Percentiles rank a stretch among this genome's conserved stretches.
Conservation (phyloP, 371 early-diverging fungal genomes). For the Dichotomocladium elegans region DNA sequence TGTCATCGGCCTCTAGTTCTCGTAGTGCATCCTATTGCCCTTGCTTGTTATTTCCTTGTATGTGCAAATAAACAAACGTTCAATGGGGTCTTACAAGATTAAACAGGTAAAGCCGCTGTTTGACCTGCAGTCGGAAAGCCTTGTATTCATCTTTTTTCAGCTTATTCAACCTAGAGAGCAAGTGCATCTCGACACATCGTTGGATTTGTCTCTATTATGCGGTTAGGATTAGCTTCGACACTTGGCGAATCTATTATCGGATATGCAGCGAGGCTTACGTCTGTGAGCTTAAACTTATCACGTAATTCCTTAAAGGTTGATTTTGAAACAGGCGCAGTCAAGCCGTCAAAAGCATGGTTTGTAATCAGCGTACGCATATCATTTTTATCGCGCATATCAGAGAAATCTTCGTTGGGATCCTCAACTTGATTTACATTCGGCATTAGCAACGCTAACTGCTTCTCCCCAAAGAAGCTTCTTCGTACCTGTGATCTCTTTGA, state of each 20-base stretch:
- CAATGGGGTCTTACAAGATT: slow-evolving; percentile 64
- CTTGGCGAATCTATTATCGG: not conserved
- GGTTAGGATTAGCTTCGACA: not conserved
- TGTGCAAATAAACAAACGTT: not conserved
- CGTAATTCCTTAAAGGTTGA: slow-evolving; percentile 42
- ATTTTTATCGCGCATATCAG: slow-evolving; percentile 80
- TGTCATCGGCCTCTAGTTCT: slow-evolving; percentile 60
- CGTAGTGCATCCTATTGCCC: slow-evolving; percentile 53
- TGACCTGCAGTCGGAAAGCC: slow-evolving; percentile 75
- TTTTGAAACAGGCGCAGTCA: slow-evolving; percentile 55
- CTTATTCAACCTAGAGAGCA: slow-evolving; percentile 57
- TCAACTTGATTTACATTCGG: slow-evolving; percentile 59
- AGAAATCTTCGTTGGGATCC: slow-evolving; percentile 88
- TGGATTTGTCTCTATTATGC: slow-evolving; percentile 66
- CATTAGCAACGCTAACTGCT: not conserved
- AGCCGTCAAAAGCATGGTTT: slow-evolving; percentile 54
- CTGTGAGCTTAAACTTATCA: slow-evolving; percentile 54
- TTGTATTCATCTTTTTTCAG: slow-evolving; percentile 46
- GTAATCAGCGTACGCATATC: slow-evolving; percentile 67
- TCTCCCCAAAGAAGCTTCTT: not conserved
- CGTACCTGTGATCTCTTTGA: slow-evolving; percentile 62
- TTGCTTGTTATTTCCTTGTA: not conserved
- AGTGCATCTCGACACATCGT: slow-evolving; percentile 74
- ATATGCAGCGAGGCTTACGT: slow-evolving; percentile 28
- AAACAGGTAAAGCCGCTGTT: slow-evolving; percentile 73